Percentiles rank a stretch among this genome's conserved stretches.
Conservation (phyloP, 176 grass and related monocot genomes). For the Cenchrus americanus region DNA sequence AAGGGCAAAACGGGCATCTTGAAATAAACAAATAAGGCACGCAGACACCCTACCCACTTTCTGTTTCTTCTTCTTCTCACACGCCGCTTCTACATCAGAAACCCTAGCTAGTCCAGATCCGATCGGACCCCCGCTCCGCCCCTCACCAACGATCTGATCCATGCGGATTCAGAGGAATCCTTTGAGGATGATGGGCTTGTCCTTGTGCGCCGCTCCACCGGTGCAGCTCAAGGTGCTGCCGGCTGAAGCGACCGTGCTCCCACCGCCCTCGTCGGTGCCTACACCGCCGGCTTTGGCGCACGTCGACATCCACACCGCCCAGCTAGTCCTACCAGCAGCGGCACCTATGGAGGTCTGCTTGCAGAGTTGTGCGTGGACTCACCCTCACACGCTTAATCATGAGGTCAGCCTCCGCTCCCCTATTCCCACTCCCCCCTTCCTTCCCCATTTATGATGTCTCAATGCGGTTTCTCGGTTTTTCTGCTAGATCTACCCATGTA, state of each 20-base stretch:
- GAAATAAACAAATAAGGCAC: no score
- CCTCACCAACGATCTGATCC: neutral
- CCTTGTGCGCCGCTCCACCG: neutral
- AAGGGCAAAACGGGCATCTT: neutral
- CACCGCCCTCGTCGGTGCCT: neutral
- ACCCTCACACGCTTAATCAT: neutral
- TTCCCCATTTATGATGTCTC: neutral
- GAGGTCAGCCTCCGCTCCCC: neutral
- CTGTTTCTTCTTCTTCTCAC: neutral
- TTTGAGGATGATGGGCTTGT: neutral
- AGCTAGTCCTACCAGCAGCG: no score
- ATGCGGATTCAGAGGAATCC: conserved; percentile 20
- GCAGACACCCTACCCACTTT: neutral
- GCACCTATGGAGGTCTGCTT: neutral
- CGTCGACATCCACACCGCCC: neutral
- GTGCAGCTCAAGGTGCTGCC: neutral
- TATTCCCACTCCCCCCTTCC: no score
- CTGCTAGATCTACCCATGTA: neutral
- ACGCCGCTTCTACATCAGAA: neutral
- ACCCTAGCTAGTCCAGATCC: neutral
- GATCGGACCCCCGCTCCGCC: neutral
- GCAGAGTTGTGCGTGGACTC: neutral
- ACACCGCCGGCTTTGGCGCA: neutral
- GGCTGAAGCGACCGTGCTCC: neutral
- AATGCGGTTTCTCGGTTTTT: neutral